Base-by-base conservation (phyloP, 108 stramenopile genomes). In the Skeletonema grethae region DNA sequence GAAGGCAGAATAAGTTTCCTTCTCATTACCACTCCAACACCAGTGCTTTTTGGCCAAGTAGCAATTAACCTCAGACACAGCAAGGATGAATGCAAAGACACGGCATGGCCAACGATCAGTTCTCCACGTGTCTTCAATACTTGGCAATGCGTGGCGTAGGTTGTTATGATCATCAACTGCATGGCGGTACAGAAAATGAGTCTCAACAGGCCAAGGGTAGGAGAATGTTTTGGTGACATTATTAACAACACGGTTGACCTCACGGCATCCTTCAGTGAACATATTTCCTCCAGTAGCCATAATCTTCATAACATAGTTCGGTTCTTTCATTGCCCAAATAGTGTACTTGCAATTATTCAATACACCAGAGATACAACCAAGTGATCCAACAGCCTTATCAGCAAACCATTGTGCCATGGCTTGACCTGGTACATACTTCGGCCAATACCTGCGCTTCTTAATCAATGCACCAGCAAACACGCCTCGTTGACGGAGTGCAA, bases 401-500 rank as follows among this genome's bases (percentile, higher is more conserved):
- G 15, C 20, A 22, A 59, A 59, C 25, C 29, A 22, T 20, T 20
- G 25, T 29, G 24, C 58, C 13, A 59, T 59, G 31, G 31, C 31
- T 31, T 31, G 31, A 31, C 31, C 31, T 31, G 31, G 31, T 31
- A 31, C 31, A 31, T 29, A 13, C 58, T 25, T 59, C 20, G 58
- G 58, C 58, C 58, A 59, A 29, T 59, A 59, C 58, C 58, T 29
- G 29, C 58, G 58, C 58, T 59, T 59, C 29, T 59, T 59, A 28
- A 59, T 59, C 22, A 59, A 29, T 59, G 58, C 58, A 29, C 29
- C 25, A 20, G 25, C 81, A 65, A 69, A 76, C 9, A 82, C 81
- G 36, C 81, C 81, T 43, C 43, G 69, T 18, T 64, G 56, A 20
- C 20, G 15, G 63, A 76, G 34, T 62, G 76, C 70, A 18, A 66